Conservation (phyloP, 352 stramenopile species). For the Pythium catenulatum region DNA sequence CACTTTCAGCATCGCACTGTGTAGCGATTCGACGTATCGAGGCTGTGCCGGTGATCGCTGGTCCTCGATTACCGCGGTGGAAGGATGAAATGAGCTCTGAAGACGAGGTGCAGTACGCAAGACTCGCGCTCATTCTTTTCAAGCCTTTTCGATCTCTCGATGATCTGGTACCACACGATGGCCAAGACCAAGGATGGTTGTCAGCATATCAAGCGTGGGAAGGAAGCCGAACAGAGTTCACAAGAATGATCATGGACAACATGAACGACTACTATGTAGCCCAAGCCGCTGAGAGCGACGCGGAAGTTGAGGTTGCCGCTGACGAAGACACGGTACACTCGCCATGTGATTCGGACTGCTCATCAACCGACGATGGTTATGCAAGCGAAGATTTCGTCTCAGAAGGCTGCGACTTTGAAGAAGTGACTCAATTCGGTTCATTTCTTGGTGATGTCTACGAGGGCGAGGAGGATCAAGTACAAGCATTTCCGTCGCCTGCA, state of each 20-base stretch:
- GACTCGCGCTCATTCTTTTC: background rate
- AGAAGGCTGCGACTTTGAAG: background rate
- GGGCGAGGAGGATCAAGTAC: background rate
- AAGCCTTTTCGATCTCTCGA: slow-evolving; percentile 12
- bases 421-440: background rate
- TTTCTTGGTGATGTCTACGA: background rate
- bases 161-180: background rate
- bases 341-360: background rate
- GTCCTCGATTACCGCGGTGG: background rate
- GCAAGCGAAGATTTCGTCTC: background rate
- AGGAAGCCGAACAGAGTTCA: background rate
- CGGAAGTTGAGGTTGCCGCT: background rate
- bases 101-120: background rate
- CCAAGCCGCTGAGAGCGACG: background rate
- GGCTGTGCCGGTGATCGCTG: background rate
- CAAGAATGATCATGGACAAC: slow-evolving; percentile 7
- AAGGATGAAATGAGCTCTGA: background rate
- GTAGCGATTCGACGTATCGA: background rate
- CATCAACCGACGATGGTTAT: background rate
- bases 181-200: background rate
- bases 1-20: background rate
- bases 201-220: background rate
- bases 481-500: too few species aligned
- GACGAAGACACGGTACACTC: background rate
- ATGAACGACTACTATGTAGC: slow-evolving; percentile 16